Evolutionary conservation across 2,329 filamentous ascomycete species (phyloP), one percentile per base, ranked within the genome.

Genomic region (Calonectria ilicicola): DNA sequence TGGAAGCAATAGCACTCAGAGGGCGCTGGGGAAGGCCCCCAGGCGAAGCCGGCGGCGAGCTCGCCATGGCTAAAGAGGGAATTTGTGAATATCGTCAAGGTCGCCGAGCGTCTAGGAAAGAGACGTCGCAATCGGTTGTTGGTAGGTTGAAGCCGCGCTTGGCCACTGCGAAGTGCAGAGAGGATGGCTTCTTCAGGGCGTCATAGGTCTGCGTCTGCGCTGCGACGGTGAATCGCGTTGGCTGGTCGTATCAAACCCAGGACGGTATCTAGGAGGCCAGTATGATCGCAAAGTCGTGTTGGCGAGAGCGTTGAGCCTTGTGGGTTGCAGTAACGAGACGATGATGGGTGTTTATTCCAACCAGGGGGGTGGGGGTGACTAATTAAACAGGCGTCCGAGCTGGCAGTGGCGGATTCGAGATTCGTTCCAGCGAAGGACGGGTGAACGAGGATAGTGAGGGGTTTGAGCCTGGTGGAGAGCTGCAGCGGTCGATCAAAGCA

Each of bases 1-100:
- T 92, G 80, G 69, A 72, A 44, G 95, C 91, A 87, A 97, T 92
- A 82, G 91, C 93, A 87, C 94, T 97, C 88, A 95, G 88, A 67
- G 95, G 95, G 84, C 95, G 91, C 84, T 91, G 90, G 76, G 89
- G 86, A 73, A 85, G 78, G 74, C 85, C 83, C 81, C 87, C 85
- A 81, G 88, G 93, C 82, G 93, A 95, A 73, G 86, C 88, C 82
- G 93, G 93, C 84, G 92, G 93, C 83, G 93, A 94, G 83, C 87
- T 88, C 80, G 91, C 90, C 92, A 94, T 94, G 78, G 78, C 80
- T 78, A 73, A 76, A 70, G 78, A 74, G 73, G 72, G 72, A 75
- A 64, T 21, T 62, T 35, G 44, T 14, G 26, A 60, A 71, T 74
- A 51, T 69, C 64, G 72, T 53, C 29, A 62, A 60, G 63, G 64